phyloP scores from a whole-genome alignment of 164 flowering plant species.

The Litsea cubeba region DNA sequence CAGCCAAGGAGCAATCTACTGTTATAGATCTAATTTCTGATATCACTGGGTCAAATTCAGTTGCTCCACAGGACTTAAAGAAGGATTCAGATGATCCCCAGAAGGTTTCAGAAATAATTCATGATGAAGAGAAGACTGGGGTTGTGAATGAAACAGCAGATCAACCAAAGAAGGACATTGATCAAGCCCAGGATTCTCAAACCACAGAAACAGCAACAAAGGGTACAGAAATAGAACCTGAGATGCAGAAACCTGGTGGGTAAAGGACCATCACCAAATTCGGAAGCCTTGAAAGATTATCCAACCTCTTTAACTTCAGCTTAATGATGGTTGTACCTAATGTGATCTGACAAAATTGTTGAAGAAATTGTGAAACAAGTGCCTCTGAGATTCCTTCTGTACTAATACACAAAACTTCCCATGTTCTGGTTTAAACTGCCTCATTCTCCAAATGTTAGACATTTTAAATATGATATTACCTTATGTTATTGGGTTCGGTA shows the following conservation, averaged over 20 bases:
- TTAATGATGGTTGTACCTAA: background rate
- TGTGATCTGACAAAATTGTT: background rate
- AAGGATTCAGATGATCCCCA: background rate
- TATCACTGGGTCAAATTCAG: background rate
- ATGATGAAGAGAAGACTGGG: background rate
- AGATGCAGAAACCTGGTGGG: conserved; percentile 9
- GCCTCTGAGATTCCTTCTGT: background rate
- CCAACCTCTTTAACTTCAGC: conserved; percentile 1
- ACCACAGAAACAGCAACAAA: background rate
- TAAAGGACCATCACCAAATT: background rate
- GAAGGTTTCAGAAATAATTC: background rate
- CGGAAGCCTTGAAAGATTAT: conserved; percentile 2
- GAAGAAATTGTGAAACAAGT: background rate
- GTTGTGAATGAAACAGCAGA: background rate
- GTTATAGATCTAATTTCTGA: background rate
- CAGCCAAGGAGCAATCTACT: background rate
- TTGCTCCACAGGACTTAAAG: background rate
- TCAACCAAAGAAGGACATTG: background rate
- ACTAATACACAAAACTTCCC: background rate
- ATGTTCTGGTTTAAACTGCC: background rate
- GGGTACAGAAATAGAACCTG: conserved; percentile 8
- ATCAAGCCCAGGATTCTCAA: background rate
- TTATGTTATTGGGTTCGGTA: background rate
- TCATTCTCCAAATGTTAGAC: background rate
- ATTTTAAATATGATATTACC: background rate